phyloP scores from a whole-genome alignment of 1,284 basidiomycete genomes.

The Boletellus deceptivus region DNA sequence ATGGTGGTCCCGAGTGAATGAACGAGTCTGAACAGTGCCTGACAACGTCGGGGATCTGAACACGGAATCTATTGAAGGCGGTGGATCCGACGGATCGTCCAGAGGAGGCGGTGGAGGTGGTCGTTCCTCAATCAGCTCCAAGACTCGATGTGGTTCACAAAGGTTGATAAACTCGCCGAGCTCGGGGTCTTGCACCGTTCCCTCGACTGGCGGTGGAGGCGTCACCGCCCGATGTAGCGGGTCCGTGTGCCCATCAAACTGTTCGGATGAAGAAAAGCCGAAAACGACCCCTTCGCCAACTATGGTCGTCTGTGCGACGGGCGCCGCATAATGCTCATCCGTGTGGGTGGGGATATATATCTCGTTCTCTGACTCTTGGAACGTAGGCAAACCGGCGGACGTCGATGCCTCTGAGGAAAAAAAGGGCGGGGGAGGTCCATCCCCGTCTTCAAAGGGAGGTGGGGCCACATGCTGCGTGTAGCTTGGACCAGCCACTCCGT shows the following conservation, averaged over 20 bases:
- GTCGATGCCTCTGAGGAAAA: slow-evolving; percentile 62
- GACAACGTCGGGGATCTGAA: slow-evolving; percentile 58
- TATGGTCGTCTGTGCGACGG: slow-evolving; percentile 40
- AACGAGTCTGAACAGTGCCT: slow-evolving; percentile 41
- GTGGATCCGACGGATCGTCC: slow-evolving; percentile 82
- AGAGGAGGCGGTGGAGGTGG: slow-evolving; percentile 78
- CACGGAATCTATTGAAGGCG: slow-evolving; percentile 77
- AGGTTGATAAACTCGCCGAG: slow-evolving; percentile 63
- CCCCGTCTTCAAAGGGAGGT: slow-evolving; percentile 79
- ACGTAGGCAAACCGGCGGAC: slow-evolving; percentile 62
- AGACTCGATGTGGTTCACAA: slow-evolving; percentile 51
- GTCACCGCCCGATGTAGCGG: slow-evolving; percentile 57
- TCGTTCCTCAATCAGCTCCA: slow-evolving; percentile 56
- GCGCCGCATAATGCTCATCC: slow-evolving; percentile 38
- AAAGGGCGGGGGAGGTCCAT: slow-evolving; percentile 72
- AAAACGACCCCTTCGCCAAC: slow-evolving; percentile 70
- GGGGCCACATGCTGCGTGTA: slow-evolving; percentile 58
- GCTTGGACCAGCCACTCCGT: slow-evolving; percentile 71
- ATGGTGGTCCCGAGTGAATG: slow-evolving; percentile 31
- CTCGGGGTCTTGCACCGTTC: slow-evolving; percentile 64
- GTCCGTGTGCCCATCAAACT: slow-evolving; percentile 76
- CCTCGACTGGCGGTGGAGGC: slow-evolving; percentile 69
- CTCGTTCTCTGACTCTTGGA: slow-evolving; percentile 73
- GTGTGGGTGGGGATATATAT: slow-evolving; percentile 58
- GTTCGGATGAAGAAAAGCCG: slow-evolving; percentile 64